These are phyloP conservation scores for Rhizoclosmatium sp. DNA, from an alignment of 192 early-diverging fungal genomes.

Conservation along the genomic window DNA sequence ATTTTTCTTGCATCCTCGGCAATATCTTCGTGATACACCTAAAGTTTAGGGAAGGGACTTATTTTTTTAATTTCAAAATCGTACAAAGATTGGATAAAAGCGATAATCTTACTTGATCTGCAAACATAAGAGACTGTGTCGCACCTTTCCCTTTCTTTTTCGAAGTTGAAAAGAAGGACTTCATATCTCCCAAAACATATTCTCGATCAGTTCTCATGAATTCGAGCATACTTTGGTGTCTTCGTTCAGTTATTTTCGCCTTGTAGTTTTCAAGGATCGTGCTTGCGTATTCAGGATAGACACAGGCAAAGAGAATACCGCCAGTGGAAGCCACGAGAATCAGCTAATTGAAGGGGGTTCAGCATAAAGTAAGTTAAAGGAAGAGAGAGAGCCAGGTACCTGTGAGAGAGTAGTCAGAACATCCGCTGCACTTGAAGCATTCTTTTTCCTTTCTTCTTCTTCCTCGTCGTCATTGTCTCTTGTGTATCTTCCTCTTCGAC, in stretches of 20 bases:
- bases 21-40: conserved; percentile 15
- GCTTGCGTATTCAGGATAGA: not conserved
- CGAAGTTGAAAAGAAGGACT: not conserved
- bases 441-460: no score
- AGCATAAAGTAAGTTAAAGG: not conserved
- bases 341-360: not conserved
- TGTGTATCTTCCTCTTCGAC: no score
- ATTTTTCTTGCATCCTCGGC: conserved; percentile 5
- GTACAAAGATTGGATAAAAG: no score
- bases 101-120: not conserved
- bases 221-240: conserved; percentile 32
- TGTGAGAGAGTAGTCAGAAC: conserved; percentile 27
- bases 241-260: conserved; percentile 15
- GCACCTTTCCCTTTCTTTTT: not conserved
- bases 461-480: no score
- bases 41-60: no score
- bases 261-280: conserved; percentile 32
- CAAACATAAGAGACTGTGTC: conserved; percentile 22
- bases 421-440: not conserved
- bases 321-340: conserved; percentile 30
- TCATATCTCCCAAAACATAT: conserved; percentile 4
- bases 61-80: no score
- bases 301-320: conserved; percentile 4
- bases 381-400: not conserved
- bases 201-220: conserved; percentile 30